Percentiles rank a stretch among this genome's conserved stretches.
These are phyloP conservation scores for Naganishia cerealis DNA, from an alignment of 1,284 basidiomycete genomes.

Conservation along the genomic window DNA sequence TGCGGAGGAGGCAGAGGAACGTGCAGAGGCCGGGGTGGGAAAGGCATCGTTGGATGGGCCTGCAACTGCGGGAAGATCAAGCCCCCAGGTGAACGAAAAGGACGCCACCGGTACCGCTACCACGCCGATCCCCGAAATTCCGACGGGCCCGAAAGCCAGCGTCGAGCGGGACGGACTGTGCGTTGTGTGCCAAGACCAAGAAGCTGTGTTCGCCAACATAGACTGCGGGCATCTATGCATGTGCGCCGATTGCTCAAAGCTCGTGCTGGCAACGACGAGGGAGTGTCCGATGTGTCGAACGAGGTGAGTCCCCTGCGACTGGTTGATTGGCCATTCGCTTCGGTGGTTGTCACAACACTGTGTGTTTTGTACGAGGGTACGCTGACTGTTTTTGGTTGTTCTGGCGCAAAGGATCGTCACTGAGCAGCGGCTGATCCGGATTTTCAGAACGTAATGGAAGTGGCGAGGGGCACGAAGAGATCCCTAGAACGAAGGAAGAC, in stretches of 20 bases:
- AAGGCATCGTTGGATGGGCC: background rate
- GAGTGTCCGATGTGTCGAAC: constrained; percentile 85
- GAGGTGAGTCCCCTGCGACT: constrained; percentile 61
- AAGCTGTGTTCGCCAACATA: constrained; percentile 85
- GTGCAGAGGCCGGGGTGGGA: constrained; percentile 2
- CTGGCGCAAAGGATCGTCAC: constrained; percentile 53
- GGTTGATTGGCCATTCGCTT: background rate
- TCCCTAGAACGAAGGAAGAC: too few relatives aligned
- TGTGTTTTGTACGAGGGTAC: background rate
- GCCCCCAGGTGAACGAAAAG: background rate
- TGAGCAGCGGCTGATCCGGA: constrained; percentile 72
- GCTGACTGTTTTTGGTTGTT: background rate
- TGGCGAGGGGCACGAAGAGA: background rate
- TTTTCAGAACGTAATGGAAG: constrained; percentile 52
- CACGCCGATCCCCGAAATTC: constrained; percentile 35
- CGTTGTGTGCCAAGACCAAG: constrained; percentile 85
- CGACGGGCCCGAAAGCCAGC: constrained; percentile 49
- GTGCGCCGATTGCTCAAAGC: constrained; percentile 78
- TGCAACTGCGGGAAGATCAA: background rate
- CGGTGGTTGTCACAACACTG: background rate
- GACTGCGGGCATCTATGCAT: constrained; percentile 88
- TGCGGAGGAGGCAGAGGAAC: constrained; percentile 50
- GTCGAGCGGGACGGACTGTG: constrained; percentile 73
- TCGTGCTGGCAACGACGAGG: constrained; percentile 72
- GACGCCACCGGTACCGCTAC: constrained; percentile 1